phyloP scores from a whole-genome alignment of 768 basidiomycete species.

The Bullera alba region DNA sequence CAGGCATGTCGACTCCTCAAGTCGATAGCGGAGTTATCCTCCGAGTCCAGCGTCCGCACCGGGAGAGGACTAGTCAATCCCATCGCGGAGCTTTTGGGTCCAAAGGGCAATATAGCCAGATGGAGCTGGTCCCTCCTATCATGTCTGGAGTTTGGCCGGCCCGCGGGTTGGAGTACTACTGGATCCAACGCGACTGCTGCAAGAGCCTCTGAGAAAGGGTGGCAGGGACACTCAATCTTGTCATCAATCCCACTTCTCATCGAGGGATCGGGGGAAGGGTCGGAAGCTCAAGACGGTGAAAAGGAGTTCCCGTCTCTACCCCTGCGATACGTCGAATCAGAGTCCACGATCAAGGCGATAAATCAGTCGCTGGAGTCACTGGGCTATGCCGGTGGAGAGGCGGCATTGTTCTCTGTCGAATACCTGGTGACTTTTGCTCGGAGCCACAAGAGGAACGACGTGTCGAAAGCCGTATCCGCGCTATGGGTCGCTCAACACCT shows the following conservation, averaged over 20 bases:
- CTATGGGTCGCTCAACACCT: slow-evolving; percentile 77
- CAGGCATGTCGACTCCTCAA: slow-evolving; percentile 63
- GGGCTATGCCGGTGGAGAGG: slow-evolving; percentile 63
- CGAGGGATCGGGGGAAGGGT: neutral
- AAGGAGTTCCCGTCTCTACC: slow-evolving; percentile 38
- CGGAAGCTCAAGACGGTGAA: neutral
- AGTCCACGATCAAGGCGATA: slow-evolving; percentile 50
- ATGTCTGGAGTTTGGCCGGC: slow-evolving; percentile 69
- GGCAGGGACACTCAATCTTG: slow-evolving; percentile 16
- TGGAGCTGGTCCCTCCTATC: slow-evolving; percentile 85
- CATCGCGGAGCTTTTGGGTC: slow-evolving; percentile 59
- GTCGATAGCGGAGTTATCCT: slow-evolving; percentile 59
- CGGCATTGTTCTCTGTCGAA: slow-evolving; percentile 61
- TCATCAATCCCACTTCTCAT: neutral
- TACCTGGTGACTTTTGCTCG: slow-evolving; percentile 67
- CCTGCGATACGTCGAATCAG: slow-evolving; percentile 31
- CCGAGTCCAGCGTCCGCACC: neutral
- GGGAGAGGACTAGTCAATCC: no score
- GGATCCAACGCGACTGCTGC: slow-evolving; percentile 4
- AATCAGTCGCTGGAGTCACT: slow-evolving; percentile 66
- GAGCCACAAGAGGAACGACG: slow-evolving; percentile 51
- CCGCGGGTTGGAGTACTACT: slow-evolving; percentile 20
- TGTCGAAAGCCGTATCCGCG: slow-evolving; percentile 52
- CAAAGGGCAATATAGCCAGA: slow-evolving; percentile 74
- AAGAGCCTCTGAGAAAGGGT: slow-evolving; percentile 24